Percentiles rank a stretch among this genome's conserved stretches.
Evolutionary conservation across 768 basidiomycete genomes (phyloP).

Genomic region (Trametes punicea): DNA sequence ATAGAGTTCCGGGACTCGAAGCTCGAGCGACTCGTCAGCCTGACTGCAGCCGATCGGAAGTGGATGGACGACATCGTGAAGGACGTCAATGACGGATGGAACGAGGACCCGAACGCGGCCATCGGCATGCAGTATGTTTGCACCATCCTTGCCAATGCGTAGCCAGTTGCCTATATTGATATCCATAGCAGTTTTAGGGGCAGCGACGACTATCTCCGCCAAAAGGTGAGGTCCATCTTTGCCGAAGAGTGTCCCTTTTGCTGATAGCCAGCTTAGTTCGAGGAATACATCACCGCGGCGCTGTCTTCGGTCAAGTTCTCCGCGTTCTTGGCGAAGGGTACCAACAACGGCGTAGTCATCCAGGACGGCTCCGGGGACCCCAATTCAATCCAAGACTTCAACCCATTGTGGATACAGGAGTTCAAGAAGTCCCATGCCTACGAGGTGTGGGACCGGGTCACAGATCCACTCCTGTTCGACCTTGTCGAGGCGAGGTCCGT

Average conservation of each 20-base stretch:
- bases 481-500: conserved; percentile 87
- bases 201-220: conserved; percentile 90
- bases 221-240: conserved; percentile 52
- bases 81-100: conserved; percentile 83
- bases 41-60: conserved; percentile 91
- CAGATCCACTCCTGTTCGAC: conserved; percentile 92
- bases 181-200: conserved; percentile 73
- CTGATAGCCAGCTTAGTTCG: conserved; percentile 50
- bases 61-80: conserved; percentile 96
- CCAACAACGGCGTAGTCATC: conserved; percentile 61
- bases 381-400: conserved; percentile 75
- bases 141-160: background rate
- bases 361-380: conserved; percentile 61
- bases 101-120: conserved; percentile 53
- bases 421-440: conserved; percentile 87
- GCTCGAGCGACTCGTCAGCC: conserved; percentile 69
- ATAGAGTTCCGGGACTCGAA: conserved; percentile 86
- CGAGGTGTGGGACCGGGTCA: conserved; percentile 85
- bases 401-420: conserved; percentile 80
- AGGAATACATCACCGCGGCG: conserved; percentile 90
- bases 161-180: background rate
- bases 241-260: background rate
- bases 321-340: conserved; percentile 74
- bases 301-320: conserved; percentile 88
- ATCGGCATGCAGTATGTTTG: conserved; percentile 61